Evolutionary conservation across 768 basidiomycete genomes (phyloP), one percentile per base, ranked within the genome.

Genomic region (Chalciporus chontae): DNA sequence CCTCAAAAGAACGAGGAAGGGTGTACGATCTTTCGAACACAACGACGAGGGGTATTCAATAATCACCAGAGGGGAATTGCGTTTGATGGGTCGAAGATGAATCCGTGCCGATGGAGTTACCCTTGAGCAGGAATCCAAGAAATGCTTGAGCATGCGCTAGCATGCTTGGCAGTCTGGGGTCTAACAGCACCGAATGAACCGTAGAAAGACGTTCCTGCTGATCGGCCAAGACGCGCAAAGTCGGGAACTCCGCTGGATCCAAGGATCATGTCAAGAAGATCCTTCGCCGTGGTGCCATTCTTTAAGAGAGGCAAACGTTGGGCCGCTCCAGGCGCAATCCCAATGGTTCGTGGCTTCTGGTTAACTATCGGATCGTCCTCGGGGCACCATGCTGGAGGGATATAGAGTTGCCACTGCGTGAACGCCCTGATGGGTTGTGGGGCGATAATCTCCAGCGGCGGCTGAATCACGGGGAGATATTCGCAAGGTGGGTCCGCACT

Each of bases 291-390:
- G 9, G 45, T 57, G 32, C 55, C 49, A 13, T 47, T 19, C 29
- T 38, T 45, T 27, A 38, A 27, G 19, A 41, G 32, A 32, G 17
- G 32, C 6, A 8, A 36, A 26, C 26, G 21, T 40, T 45, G 50
- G 43, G 56, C 57, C 6, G 57, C 42, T 6, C 68, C 66, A 9
- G 67, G 67, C 24, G 68, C 68, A 23, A 67, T 56, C 19, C 66
- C 64, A 38, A 63, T 50, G 29, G 45, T 54, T 19, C 60, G 57
- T 3, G 55, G 66, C 14, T 57, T 65, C 45, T 51, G 57, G 43
- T 69, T 66, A 38, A 68, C 40, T 15, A 68, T 52, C 14, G 68
- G 68, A 38, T 68, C 68, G 39, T 57, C 58, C 39, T 59, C 43
- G 1, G 68, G 68, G 39, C 60, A 67, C 68, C 67, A 68, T 48